Base-by-base conservation (phyloP, 306 rosid species). In the Heteromeles arbutifolia region DNA sequence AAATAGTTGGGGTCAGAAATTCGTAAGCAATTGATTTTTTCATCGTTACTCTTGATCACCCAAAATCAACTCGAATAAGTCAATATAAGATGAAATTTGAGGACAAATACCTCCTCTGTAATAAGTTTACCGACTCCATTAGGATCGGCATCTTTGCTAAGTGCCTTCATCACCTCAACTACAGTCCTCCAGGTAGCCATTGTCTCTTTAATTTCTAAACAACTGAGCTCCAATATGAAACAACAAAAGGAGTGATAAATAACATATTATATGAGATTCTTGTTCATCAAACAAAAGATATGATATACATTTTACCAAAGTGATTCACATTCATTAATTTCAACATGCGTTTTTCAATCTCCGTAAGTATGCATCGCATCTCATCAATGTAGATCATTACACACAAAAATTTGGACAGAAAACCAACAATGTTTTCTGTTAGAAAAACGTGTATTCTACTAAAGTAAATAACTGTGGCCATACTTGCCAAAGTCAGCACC, bases 111-210 rank as follows among this genome's bases (percentile, higher is more conserved):
- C 97, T 95, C 98, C 76, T 86, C 97, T 78, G 6, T 83, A 71
- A 95, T 90, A 77, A 83, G 89, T 66, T 88, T 86, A 63, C 97
- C 97, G 79, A 95, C 92, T 69, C 95, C 92, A 39, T 37, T 73
- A 37, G 97, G 96, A 86, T 87, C 96, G 77, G 95, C 98, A 81
- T 87, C 90, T 80, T 85, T 79, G 80, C 91, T 90, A 76, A 90
- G 92, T n/a, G 84, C 91, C 84, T 95, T 95, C 96, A 94, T 88
- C 79, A 91, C 98, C 98, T 91, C 97, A 90, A 90, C 89, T 72
- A 94, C 84, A 70, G 97, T 97, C 78, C 87, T 89, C 67, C 87
- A 69, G 63, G 85, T 94, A 54, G 97, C 92, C 72, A 95, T 82
- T 63, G 84, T 87, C 81, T 72, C 92, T 87, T 77, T 95, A 85